phyloP scores from a whole-genome alignment of 2,329 filamentous ascomycete genomes.

The Stagonosporopsis chrysanthemi region DNA sequence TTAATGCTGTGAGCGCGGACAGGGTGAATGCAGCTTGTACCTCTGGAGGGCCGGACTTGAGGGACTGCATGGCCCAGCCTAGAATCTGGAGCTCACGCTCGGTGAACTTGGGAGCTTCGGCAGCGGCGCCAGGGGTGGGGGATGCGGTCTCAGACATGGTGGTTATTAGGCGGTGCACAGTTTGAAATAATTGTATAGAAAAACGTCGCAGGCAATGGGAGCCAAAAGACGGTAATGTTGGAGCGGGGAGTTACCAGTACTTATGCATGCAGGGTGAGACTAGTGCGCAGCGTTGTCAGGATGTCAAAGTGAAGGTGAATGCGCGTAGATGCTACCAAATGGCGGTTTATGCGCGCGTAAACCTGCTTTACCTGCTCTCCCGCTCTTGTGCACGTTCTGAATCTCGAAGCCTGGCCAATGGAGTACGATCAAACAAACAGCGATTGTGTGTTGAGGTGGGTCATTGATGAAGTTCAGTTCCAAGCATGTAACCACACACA shows the following conservation, averaged over 20 bases:
- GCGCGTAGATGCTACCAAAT: conserved; percentile 10
- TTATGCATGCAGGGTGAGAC: conserved; percentile 9
- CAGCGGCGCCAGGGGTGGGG: conserved; percentile 7
- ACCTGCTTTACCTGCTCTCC: conserved; percentile 12
- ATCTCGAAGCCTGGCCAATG: background rate
- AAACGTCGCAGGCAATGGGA: background rate
- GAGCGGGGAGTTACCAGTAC: conserved; percentile 3
- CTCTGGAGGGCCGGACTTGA: conserved; percentile 49
- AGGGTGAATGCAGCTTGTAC: conserved; percentile 18
- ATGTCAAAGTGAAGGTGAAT: conserved; percentile 24
- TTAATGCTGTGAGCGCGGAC: conserved; percentile 8
- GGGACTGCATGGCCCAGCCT: conserved; percentile 47
- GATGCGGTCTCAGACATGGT: conserved; percentile 39
- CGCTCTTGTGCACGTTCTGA: background rate
- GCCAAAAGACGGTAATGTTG: background rate
- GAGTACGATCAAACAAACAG: background rate
- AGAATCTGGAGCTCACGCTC: conserved; percentile 48
- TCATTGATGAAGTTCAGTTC: background rate
- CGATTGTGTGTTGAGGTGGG: background rate
- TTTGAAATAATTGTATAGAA: background rate
- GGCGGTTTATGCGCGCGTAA: conserved; percentile 2
- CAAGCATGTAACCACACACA: background rate
- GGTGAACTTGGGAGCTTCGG: conserved; percentile 35
- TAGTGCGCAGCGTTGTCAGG: background rate
- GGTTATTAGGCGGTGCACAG: background rate